phyloP scores from a whole-genome alignment of 371 early-diverging fungal genomes.

The Mortierella polycephala region DNA sequence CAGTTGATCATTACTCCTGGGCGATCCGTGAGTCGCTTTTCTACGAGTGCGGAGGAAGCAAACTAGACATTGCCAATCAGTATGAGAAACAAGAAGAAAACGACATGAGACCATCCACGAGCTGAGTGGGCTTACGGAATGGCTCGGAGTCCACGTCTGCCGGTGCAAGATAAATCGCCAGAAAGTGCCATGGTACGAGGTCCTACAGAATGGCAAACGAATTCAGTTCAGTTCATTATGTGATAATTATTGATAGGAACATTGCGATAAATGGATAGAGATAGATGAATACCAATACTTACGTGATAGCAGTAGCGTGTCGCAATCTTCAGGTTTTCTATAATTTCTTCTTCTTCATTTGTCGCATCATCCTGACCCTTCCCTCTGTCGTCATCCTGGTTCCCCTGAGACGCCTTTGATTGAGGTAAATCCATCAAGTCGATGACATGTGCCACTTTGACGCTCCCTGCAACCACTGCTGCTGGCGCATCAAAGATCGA shows the following conservation, averaged over 20 bases:
- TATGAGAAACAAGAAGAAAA: no score
- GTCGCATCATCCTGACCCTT: background rate
- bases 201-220: background rate
- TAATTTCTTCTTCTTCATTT: background rate
- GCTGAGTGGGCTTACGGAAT: constrained; percentile 4
- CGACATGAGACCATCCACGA: no score
- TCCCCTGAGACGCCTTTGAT: no score
- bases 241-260: no score
- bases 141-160: constrained; percentile 1
- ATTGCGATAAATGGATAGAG: no score
- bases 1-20: background rate
- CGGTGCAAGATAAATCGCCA: constrained; percentile 13
- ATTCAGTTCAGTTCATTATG: no score
- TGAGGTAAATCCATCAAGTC: background rate
- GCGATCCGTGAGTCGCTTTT: background rate
- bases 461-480: constrained; percentile 20
- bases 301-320: constrained; percentile 44
- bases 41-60: constrained; percentile 13
- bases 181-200: constrained; percentile 28
- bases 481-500: constrained; percentile 27
- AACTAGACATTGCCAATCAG: background rate
- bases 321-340: constrained; percentile 13
- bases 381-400: background rate
- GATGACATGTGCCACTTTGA: constrained; percentile 16
- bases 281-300: background rate